Evolutionary conservation across 768 basidiomycete genomes (phyloP).

Genomic region (Tephrocybe sp.): DNA sequence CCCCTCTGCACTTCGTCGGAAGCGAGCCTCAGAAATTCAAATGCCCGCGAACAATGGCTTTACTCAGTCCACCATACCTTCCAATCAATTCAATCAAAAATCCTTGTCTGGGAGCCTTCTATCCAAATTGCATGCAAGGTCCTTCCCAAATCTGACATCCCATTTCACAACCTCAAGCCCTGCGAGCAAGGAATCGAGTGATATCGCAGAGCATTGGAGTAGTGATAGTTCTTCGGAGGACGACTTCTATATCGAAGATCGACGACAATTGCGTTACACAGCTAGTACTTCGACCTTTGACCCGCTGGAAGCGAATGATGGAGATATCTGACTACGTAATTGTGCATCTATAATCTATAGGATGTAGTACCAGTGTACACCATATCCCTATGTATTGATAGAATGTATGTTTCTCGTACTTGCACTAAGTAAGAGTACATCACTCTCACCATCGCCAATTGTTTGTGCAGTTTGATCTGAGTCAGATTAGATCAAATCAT

Average conservation of each 20-base stretch:
- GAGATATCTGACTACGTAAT: conserved; percentile 1
- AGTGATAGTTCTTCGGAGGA: conserved; percentile 61
- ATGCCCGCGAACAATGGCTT: conserved; percentile 6
- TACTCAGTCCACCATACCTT: neutral
- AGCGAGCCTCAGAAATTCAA: conserved; percentile 43
- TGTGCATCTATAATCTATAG: neutral
- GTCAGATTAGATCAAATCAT: neutral
- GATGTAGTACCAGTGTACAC: neutral
- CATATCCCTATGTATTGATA: neutral
- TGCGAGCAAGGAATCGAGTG: conserved; percentile 22
- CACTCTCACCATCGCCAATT: too few relatives aligned
- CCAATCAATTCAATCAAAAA: conserved; percentile 6
- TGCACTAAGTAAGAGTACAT: too few relatives aligned
- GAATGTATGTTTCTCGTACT: too few relatives aligned
- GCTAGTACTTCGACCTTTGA: conserved; percentile 1
- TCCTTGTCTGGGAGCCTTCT: conserved; percentile 33
- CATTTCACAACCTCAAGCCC: conserved; percentile 27
- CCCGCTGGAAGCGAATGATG: neutral
- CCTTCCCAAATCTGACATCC: conserved; percentile 40
- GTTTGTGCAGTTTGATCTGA: neutral
- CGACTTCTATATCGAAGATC: conserved; percentile 21
- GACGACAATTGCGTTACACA: conserved; percentile 12
- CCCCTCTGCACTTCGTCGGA: conserved; percentile 41
- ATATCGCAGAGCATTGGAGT: conserved; percentile 44
- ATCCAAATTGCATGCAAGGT: conserved; percentile 39